Evolutionary conservation across 2,329 filamentous ascomycete genomes (phyloP), one percentile per base, ranked within the genome.

Genomic region (Sclerotinia subarctica): DNA sequence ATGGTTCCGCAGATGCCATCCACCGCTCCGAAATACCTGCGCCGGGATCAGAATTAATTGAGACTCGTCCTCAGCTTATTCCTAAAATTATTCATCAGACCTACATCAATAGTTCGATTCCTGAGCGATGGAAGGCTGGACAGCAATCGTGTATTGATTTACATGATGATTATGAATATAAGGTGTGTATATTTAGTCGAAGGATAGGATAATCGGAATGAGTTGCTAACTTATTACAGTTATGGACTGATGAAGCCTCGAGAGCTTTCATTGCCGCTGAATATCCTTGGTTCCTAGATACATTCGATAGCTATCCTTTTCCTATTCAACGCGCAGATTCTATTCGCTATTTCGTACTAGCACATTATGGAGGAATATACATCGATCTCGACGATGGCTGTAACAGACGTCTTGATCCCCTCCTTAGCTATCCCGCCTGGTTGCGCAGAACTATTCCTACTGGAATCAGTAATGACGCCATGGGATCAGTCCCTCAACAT

Each of bases 71-170:
- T 13, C 86, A 88, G 72, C 77, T 91, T 72, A 91, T 92, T 62
- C 90, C 90, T 59, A 91, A 90, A 79, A 92, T 92, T 75, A 90
- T 92, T 68, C 90, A 92, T 80, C 90, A 92, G 77, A 92, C 90
- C 13, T 92, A 91, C 78, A 86, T 86, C 77, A 91, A 91, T 76
- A 83, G 85, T 69, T 86, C 85, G 64, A 90, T 92, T 54, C 90
- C 90, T 0, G 80, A 78, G 69, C 83, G 86, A 67, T 92, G 90
- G 90, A 79, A 82, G 72, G 83, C 82, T n/a, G 87, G 89, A 19
- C 89, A 91, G 77, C 81, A 87, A 78, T 86, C 84, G 73, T 92
- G 90, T 78, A 80, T 89, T 66, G 85, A 89, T 62, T 77, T 91
- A 69, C 89, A 92, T 76, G 82, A 84, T 6, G 88, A 90, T 74